Conservation (phyloP, 331 rosid species). For the Quercus lobata region DNA sequence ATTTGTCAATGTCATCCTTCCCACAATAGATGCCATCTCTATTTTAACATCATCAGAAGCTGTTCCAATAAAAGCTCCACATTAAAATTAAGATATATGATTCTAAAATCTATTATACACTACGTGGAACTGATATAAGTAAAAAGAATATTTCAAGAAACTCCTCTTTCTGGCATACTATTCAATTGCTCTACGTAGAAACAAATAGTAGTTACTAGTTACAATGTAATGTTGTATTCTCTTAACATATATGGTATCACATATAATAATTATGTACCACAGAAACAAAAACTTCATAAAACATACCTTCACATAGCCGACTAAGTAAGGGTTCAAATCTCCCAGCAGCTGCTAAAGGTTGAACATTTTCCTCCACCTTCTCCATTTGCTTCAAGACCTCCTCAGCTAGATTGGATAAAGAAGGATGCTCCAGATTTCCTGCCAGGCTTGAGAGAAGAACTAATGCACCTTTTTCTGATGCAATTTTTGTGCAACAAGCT, state of each 20-base stretch:
- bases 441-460: constrained; percentile 55
- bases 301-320: constrained; percentile 37
- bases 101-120: not conserved
- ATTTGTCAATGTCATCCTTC: constrained; percentile 56
- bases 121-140: not conserved
- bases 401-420: constrained; percentile 48
- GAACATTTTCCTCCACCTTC: constrained; percentile 43
- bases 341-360: constrained; percentile 49
- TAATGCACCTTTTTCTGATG: constrained; percentile 54
- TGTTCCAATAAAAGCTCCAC: constrained; percentile 19
- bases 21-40: constrained; percentile 55
- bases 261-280: not conserved
- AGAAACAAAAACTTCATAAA: not conserved
- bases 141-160: not conserved
- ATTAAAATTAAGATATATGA: constrained; percentile 2
- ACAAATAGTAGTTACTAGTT: not conserved
- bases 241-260: not conserved
- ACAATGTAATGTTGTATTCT: not conserved
- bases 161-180: not conserved
- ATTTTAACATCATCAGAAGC: constrained; percentile 49
- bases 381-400: constrained; percentile 47
- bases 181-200: not conserved
- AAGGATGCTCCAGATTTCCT: constrained; percentile 40
- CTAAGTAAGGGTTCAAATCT: constrained; percentile 55
- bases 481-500: constrained; percentile 49